These are phyloP conservation scores for Umbellularia californica DNA, from an alignment of 164 flowering plant genomes.

Conservation along the genomic window DNA sequence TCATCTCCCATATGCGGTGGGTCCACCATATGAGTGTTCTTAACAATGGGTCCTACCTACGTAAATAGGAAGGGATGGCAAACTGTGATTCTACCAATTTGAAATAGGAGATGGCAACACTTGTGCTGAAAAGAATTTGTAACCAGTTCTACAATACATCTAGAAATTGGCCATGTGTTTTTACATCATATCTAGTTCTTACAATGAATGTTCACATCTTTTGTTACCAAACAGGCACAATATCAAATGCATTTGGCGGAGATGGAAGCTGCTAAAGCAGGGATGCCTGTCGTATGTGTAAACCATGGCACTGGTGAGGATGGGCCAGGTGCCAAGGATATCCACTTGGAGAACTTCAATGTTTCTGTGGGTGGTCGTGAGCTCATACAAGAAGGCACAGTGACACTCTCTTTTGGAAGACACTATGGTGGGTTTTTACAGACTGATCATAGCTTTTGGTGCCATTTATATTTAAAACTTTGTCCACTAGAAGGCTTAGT, in stretches of 20 bases:
- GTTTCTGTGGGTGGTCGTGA: slow-evolving; percentile 98
- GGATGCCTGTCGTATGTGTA: slow-evolving; percentile 90
- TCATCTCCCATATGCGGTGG: neutral
- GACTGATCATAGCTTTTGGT: neutral
- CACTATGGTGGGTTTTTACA: slow-evolving; percentile 68
- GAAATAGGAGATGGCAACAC: neutral
- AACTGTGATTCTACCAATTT: neutral
- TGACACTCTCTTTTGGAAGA: slow-evolving; percentile 88
- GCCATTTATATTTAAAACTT: neutral
- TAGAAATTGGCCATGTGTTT: neutral
- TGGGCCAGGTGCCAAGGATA: slow-evolving; percentile 73
- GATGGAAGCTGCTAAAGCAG: slow-evolving; percentile 95
- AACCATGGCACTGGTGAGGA: slow-evolving; percentile 52
- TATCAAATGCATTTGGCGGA: slow-evolving; percentile 87
- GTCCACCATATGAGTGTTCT: neutral
- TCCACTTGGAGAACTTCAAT: slow-evolving; percentile 89
- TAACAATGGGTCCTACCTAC: neutral
- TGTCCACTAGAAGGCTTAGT: neutral
- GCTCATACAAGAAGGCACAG: slow-evolving; percentile 76
- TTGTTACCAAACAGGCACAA: slow-evolving; percentile 47
- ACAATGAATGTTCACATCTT: neutral
- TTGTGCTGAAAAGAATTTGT: neutral
- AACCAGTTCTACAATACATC: too few species aligned
- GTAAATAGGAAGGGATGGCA: neutral
- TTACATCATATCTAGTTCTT: neutral